These are phyloP conservation scores for Dittrichia graveolens DNA, from an alignment of 129 eudicot genomes.

Conservation along the genomic window DNA sequence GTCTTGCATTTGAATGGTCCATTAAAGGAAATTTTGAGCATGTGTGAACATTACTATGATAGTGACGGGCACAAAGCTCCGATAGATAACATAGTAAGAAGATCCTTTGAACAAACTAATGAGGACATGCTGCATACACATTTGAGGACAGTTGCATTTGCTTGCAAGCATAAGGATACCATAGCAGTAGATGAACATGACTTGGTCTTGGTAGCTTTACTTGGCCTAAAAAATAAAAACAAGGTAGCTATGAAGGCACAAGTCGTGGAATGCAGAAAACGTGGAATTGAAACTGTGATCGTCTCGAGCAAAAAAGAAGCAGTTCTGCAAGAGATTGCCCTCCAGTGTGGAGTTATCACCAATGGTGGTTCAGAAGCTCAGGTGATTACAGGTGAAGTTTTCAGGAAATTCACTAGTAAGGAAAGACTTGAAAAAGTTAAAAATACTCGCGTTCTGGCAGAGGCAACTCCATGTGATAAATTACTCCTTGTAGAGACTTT, in stretches of 20 bases:
- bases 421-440: conserved; percentile 29
- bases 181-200: conserved; percentile 14
- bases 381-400: conserved; percentile 33
- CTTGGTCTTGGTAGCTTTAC: conserved; percentile 32
- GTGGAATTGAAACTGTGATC: conserved; percentile 29
- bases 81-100: conserved; percentile 20
- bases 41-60: conserved; percentile 41
- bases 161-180: neutral
- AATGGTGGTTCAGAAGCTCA: conserved; percentile 4
- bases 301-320: conserved; percentile 30
- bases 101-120: neutral
- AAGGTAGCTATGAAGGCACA: conserved; percentile 13
- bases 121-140: neutral
- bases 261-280: conserved; percentile 13
- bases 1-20: conserved; percentile 27
- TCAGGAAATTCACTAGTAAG: conserved; percentile 13
- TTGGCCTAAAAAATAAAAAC: conserved; percentile 20
- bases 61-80: conserved; percentile 20
- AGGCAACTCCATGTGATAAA: conserved; percentile 35
- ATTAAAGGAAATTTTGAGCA: neutral
- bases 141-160: conserved; percentile 28
- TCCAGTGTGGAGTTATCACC: neutral
- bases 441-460: conserved; percentile 35
- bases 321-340: conserved; percentile 26
- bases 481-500: conserved; percentile 35